These are phyloP conservation scores for Rhynchosporium graminicola DNA, from an alignment of 2,329 filamentous ascomycete genomes.

Conservation along the genomic window DNA sequence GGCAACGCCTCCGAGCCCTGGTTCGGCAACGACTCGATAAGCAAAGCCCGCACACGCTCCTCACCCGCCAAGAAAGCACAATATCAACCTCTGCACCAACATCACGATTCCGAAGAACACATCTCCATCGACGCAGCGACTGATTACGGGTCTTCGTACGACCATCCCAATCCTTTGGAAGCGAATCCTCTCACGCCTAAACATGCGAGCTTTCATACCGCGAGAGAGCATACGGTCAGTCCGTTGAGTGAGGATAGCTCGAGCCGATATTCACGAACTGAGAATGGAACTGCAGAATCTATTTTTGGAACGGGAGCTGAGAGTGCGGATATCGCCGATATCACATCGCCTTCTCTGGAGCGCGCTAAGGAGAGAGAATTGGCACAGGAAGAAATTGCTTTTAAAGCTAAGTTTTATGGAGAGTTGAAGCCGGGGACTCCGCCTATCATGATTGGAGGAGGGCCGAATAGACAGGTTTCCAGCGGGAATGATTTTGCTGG, in stretches of 20 bases:
- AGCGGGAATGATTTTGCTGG: slow-evolving; percentile 58
- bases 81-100: slow-evolving; percentile 42
- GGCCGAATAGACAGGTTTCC: slow-evolving; percentile 51
- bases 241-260: slow-evolving; percentile 48
- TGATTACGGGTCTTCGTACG: slow-evolving; percentile 28
- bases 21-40: slow-evolving; percentile 39
- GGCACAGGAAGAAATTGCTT: slow-evolving; percentile 34
- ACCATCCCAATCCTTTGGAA: slow-evolving; percentile 54
- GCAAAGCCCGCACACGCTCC: slow-evolving; percentile 36
- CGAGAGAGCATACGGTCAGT: slow-evolving; percentile 25
- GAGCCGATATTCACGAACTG: slow-evolving; percentile 30
- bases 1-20: slow-evolving; percentile 28
- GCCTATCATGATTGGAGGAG: slow-evolving; percentile 52
- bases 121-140: slow-evolving; percentile 11
- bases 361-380: slow-evolving; percentile 9
- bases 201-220: slow-evolving; percentile 44
- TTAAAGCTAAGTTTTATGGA: slow-evolving; percentile 61
- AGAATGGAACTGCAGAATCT: not conserved
- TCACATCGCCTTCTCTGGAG: slow-evolving; percentile 2
- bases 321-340: slow-evolving; percentile 49
- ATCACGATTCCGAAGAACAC: slow-evolving; percentile 43
- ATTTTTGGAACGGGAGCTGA: slow-evolving; percentile 24
- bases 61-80: slow-evolving; percentile 13
- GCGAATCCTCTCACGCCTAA: slow-evolving; percentile 50
- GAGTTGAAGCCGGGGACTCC: slow-evolving; percentile 55